These are phyloP conservation scores for Cystofilobasidium bisporidii DNA, from an alignment of 768 basidiomycete genomes.

Conservation along the genomic window DNA sequence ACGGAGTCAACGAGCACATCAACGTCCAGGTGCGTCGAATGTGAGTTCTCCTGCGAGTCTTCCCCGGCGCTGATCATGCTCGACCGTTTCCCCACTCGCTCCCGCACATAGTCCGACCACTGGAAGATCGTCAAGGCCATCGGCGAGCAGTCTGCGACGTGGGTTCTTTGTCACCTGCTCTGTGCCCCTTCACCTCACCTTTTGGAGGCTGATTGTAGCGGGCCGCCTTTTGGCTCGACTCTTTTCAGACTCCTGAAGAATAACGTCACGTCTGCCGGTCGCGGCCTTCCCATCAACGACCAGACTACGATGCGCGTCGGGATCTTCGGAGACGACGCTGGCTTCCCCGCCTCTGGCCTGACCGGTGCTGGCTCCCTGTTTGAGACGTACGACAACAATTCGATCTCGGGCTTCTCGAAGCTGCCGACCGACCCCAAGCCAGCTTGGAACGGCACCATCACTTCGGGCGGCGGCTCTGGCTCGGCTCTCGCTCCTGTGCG, in stretches of 20 bases:
- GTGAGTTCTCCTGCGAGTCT: too few relatives aligned
- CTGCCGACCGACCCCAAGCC: background rate
- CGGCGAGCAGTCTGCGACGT: constrained; percentile 20
- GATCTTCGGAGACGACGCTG: constrained; percentile 21
- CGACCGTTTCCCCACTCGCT: too few relatives aligned
- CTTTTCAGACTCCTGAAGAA: constrained; percentile 18
- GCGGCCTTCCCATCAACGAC: constrained; percentile 5
- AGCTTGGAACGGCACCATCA: constrained; percentile 35
- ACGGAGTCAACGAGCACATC: constrained; percentile 39
- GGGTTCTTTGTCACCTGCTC: background rate
- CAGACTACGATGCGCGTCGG: constrained; percentile 4
- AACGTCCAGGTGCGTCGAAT: constrained; percentile 58
- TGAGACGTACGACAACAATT: constrained; percentile 2
- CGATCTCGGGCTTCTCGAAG: background rate
- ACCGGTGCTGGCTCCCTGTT: background rate
- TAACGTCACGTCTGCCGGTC: background rate
- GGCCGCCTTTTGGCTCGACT: background rate
- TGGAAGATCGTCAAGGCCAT: constrained; percentile 11
- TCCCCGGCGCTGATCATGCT: too few relatives aligned
- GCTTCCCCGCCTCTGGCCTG: constrained; percentile 12
- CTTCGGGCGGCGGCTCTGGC: constrained; percentile 37
- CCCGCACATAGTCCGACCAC: too few relatives aligned
- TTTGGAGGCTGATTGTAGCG: too few relatives aligned
- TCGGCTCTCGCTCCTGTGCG: constrained; percentile 37
- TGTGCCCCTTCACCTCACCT: too few relatives aligned